Conservation (phyloP, 2,329 filamentous ascomycete species). For the Epichloe amarillans region DNA sequence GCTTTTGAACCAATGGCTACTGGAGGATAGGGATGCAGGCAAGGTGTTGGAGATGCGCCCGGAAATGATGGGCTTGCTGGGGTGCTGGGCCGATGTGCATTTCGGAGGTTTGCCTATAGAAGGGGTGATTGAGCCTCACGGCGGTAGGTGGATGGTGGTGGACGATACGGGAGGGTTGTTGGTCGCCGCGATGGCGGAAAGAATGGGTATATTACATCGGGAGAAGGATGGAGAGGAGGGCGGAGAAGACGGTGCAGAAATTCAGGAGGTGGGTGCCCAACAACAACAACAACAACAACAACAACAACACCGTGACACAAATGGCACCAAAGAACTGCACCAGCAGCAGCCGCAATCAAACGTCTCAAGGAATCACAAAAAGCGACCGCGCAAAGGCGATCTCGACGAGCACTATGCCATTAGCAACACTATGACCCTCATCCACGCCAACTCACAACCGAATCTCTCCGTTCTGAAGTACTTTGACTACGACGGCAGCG, state of each 20-base stretch:
- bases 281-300: constrained; percentile 3
- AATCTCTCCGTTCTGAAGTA: constrained; percentile 82
- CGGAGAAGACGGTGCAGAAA: neutral
- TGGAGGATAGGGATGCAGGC: constrained; percentile 65
- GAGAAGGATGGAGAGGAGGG: constrained; percentile 17
- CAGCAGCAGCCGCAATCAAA: constrained; percentile 1
- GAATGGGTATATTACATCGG: constrained; percentile 66
- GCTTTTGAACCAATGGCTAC: constrained; percentile 60
- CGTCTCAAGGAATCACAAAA: constrained; percentile 10
- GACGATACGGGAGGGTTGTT: constrained; percentile 80
- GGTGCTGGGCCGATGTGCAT: constrained; percentile 84
- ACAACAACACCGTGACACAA: neutral
- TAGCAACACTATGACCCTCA: constrained; percentile 65
- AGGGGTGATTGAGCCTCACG: constrained; percentile 14
- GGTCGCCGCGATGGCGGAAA: constrained; percentile 72
- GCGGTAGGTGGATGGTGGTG: constrained; percentile 60
- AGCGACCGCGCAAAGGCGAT: constrained; percentile 27
- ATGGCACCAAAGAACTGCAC: neutral
- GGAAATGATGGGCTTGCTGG: constrained; percentile 68
- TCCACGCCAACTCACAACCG: constrained; percentile 73
- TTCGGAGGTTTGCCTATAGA: constrained; percentile 28
- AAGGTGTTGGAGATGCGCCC: constrained; percentile 79
- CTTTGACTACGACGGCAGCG: constrained; percentile 68
- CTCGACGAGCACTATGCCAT: constrained; percentile 52
- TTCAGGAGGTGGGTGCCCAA: neutral